Conservation (phyloP, 176 grass and related monocot genomes). For the Luzula sylvatica region DNA sequence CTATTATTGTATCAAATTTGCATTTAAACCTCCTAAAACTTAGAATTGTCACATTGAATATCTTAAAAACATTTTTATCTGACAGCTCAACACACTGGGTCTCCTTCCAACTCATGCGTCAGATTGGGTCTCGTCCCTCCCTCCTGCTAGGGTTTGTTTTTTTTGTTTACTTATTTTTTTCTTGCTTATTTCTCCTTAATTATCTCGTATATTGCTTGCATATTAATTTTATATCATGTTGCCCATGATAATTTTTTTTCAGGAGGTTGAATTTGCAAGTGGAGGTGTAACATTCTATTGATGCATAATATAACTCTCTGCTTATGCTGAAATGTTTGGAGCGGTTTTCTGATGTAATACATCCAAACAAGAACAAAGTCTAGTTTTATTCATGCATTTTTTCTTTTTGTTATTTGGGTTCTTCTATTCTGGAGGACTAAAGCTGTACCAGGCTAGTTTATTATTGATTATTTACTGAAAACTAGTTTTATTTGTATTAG, state of each 20-base stretch:
- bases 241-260: constrained; percentile 4
- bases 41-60: not conserved
- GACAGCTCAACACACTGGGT: constrained; percentile 88
- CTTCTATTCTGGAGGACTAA: not conserved
- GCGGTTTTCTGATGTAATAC: constrained; percentile 15
- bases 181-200: constrained; percentile 7
- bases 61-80: constrained; percentile 12
- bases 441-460: not conserved
- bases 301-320: not conserved
- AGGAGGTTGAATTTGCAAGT: constrained; percentile 94
- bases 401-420: too few species aligned
- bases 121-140: constrained; percentile 87
- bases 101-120: constrained; percentile 95
- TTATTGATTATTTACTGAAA: too few species aligned
- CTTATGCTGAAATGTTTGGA: constrained; percentile 11
- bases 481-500: too few species aligned
- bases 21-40: too few species aligned
- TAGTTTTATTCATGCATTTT: constrained; percentile 17
- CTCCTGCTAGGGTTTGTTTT: constrained; percentile 33
- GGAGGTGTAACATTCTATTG: constrained; percentile 44
- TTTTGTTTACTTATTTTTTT: not conserved
- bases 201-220: not conserved
- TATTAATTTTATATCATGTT: not conserved
- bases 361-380: constrained; percentile 9
- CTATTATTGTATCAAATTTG: too few species aligned